Percentiles rank a stretch among this genome's conserved stretches.
phyloP scores from a whole-genome alignment of 768 basidiomycete genomes.

The Crucibulum laeve region DNA sequence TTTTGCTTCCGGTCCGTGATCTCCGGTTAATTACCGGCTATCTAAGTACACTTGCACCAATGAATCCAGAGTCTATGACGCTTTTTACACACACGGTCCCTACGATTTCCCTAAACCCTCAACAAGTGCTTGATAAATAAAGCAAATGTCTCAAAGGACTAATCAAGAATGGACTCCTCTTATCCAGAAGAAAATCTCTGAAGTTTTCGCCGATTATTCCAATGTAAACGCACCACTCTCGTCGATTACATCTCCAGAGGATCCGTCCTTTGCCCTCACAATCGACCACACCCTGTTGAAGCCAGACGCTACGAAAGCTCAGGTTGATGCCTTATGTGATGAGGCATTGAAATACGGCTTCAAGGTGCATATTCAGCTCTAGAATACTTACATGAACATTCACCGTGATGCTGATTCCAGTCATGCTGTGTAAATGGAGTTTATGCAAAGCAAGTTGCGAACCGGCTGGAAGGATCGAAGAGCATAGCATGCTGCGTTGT shows the following conservation, averaged over 20 bases:
- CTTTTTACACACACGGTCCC: too few species aligned
- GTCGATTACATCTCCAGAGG: constrained; percentile 17
- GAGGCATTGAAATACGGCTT: constrained; percentile 44
- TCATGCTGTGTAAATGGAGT: constrained; percentile 49
- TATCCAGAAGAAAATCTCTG: constrained; percentile 4
- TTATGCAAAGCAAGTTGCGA: constrained; percentile 36
- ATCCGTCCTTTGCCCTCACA: constrained; percentile 27
- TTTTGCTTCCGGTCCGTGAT: too few species aligned
- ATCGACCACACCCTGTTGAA: constrained; percentile 51
- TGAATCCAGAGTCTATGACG: too few species aligned
- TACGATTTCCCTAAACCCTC: too few species aligned
- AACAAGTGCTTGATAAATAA: too few species aligned
- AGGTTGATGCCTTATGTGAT: constrained; percentile 43
- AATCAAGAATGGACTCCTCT: constrained; percentile 8
- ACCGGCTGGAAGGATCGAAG: constrained; percentile 29
- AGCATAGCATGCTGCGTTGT: constrained; percentile 43
- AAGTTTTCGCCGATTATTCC: neutral
- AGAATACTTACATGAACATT: neutral
- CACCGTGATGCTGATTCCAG: constrained; percentile 20
- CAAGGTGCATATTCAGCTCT: constrained; percentile 30
- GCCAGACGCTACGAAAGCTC: constrained; percentile 39
- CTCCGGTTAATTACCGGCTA: too few species aligned
- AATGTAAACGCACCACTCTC: constrained; percentile 14
- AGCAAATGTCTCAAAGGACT: constrained; percentile 1
- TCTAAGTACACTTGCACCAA: too few species aligned